Base-by-base conservation (phyloP, 768 basidiomycete species). In the Mycena sanguinolenta region DNA sequence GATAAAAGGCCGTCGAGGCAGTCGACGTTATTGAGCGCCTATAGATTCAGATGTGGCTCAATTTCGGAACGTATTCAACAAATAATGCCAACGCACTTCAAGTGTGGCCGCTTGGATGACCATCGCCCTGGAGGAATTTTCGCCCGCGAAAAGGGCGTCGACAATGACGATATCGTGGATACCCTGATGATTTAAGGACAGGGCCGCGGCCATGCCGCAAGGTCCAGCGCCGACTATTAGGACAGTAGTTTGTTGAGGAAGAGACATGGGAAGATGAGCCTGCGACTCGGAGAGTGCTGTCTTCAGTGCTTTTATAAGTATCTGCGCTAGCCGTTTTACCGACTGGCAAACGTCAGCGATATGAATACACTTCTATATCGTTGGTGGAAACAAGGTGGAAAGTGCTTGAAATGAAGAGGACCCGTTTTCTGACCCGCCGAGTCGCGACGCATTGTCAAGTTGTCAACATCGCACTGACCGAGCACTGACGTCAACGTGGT, bases 101-200 rank as follows among this genome's bases (percentile, higher is more conserved):
- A 86, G 74, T 5, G 85, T 85, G n/a, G 82, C 80, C 19, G 85
- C 80, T 53, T 86, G 85, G 21, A 85, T 63, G 5, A 80, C 75
- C 3, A 81, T 44, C 0, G 85, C 84, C 17, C 85, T 81, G 16
- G 85, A 84, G 13, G 66, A 70, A 44, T 79, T 79, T 57, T 79
- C 69, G 4, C 80, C 81, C 16, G 79, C 63, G 0, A 58, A 21
- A 2, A 77, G 16, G n/a, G 79, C 77, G 54, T 86, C 85, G 0
- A 85, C 82, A 17, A 86, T 71, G 14, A 79, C 63, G 38, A 68
- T 44, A 19, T 68, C 67, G 9, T 36, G 36, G 21, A 68, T 61
- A 10, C 60, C 67, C n/a, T 61, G 59, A 27, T 54, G 32, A 7
- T 62, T 28, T 2, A 68, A 23, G 14, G 67, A 62, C 9, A 68